Conservation (phyloP, 768 basidiomycete genomes). For the Termitomyces titanicus region DNA sequence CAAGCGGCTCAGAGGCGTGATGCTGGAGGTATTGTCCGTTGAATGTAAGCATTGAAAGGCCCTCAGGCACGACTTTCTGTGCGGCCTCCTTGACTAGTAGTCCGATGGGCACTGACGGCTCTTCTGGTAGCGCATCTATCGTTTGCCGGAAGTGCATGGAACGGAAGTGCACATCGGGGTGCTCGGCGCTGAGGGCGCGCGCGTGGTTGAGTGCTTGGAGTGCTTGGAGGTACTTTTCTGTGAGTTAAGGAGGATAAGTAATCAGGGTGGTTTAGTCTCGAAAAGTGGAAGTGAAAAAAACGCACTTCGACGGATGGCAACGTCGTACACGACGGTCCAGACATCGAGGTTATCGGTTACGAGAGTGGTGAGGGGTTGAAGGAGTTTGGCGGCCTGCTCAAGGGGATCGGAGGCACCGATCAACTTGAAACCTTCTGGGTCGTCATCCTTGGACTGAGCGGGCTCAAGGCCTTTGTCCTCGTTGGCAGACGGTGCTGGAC, state of each 20-base stretch:
- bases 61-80: constrained; percentile 49
- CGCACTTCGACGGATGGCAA: constrained; percentile 78
- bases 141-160: constrained; percentile 57
- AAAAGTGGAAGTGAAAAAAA: constrained; percentile 6
- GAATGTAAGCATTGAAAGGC: constrained; percentile 57
- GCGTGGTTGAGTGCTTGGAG: constrained; percentile 61
- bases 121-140: constrained; percentile 33
- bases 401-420: constrained; percentile 61
- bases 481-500: constrained; percentile 31
- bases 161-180: constrained; percentile 71
- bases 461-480: constrained; percentile 74
- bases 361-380: constrained; percentile 58
- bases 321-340: constrained; percentile 77
- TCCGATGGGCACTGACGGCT: constrained; percentile 42
- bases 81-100: constrained; percentile 46
- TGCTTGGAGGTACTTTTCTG: constrained; percentile 83
- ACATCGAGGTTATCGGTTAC: constrained; percentile 55
- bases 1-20: constrained; percentile 44
- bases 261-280: neutral
- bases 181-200: constrained; percentile 43
- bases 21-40: constrained; percentile 76
- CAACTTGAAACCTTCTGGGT: constrained; percentile 77
- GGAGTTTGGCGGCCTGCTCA: constrained; percentile 69
- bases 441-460: constrained; percentile 63
- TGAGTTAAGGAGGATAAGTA: neutral